Evolutionary conservation across 179 eudicot species (phyloP), one percentile per base, ranked within the genome.

Genomic region (Drosera spatulata): DNA sequence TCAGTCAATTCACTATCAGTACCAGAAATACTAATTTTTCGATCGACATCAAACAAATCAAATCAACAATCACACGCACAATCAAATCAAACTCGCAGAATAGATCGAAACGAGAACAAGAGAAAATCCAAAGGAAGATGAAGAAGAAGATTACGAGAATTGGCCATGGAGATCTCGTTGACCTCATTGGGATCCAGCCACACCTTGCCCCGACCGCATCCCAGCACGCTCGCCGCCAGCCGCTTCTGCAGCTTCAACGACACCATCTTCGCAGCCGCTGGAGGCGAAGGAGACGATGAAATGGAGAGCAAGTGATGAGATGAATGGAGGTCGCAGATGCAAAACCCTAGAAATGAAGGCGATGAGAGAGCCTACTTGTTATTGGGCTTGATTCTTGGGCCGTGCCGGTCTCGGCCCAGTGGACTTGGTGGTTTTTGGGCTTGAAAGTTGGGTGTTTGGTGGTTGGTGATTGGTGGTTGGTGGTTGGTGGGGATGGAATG

Each of bases 131-230:
- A 22, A 22, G 33, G 33, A 22, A 22, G 33, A 22, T 22, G 14
- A 49, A 50, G 58, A 43, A 42, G 41, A 38, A 50, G 13, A 37
- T 50, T 66, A 66, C 69, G 39, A 22, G 63, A 51, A 39, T 66
- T 59, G 56, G 69, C 69, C 63, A 66, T 66, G 52, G 69, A 58
- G 54, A 65, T 65, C 51, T 65, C 69, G 59, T 49, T 64, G 68
- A 50, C 41, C 33, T 64, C 67, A 46, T 65, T 65, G n/a, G 68
- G 69, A 50, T 65, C 62, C 3, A 58, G 56, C 62, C 69, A 65
- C 41, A 53, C 60, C 62, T 65, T 65, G 50, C 60, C 54, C 57
- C 53, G 48, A 4, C 68, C 61, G 43, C 68, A 65, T 6, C 12
- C 41, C 14, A 65, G 56, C 39, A 65, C 68, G 61, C 61, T 56